Conservation (phyloP, 2,329 filamentous ascomycete species). For the Sporothrix humicola region DNA sequence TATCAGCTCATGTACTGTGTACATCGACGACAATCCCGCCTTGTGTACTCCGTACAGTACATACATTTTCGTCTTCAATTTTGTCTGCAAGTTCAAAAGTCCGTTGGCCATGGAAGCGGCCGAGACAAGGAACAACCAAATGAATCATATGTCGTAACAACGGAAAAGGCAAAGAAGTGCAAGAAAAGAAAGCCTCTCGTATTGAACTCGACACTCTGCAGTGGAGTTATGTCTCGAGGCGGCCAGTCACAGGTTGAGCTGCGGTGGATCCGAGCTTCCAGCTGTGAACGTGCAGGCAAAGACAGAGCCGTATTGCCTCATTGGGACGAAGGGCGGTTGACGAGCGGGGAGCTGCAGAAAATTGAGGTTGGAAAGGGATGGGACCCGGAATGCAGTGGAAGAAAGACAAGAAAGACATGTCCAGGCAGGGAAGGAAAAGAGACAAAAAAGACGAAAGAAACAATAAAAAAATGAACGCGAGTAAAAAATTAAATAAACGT, state of each 20-base stretch:
- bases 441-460: not conserved
- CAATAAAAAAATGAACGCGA: not conserved
- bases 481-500: not conserved
- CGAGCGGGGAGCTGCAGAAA: slow-evolving; percentile 29
- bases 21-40: not conserved
- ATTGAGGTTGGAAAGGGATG: slow-evolving; percentile 8
- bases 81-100: not conserved
- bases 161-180: not conserved
- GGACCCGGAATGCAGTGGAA: not conserved
- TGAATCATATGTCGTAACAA: not conserved
- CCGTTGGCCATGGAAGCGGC: not conserved
- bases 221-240: not conserved
- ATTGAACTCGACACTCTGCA: not conserved
- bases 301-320: slow-evolving; percentile 1
- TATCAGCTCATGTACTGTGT: not conserved
- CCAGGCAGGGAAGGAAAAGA: not conserved
- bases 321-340: slow-evolving; percentile 20
- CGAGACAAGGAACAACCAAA: not conserved
- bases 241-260: slow-evolving; percentile 1
- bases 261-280: slow-evolving; percentile 21
- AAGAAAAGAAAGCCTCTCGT: not conserved
- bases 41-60: no score
- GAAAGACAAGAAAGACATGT: not conserved
- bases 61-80: not conserved
- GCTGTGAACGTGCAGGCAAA: slow-evolving; percentile 19